phyloP scores from a whole-genome alignment of 371 early-diverging fungal species.

The Apophysomyces ossiformis region DNA sequence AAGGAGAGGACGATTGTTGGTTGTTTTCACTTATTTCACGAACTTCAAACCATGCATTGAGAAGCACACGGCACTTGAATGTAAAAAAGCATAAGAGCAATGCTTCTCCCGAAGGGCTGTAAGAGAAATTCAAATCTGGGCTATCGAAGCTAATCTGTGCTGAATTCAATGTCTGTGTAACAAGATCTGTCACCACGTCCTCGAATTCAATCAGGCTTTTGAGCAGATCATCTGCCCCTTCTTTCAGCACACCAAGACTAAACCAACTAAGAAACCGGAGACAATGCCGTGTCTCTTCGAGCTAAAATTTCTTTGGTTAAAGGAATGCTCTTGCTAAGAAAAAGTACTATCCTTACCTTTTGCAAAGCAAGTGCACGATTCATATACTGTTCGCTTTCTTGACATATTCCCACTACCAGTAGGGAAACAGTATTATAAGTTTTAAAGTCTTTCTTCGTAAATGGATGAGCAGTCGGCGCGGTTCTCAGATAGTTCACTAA shows the following conservation, averaged over 20 bases:
- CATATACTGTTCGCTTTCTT: constrained; percentile 33
- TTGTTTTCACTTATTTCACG: not conserved
- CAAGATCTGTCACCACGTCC: constrained; percentile 38
- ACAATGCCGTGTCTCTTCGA: constrained; percentile 47
- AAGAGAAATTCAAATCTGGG: constrained; percentile 46
- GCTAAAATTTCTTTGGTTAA: constrained; percentile 23
- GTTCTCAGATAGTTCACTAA: constrained; percentile 40
- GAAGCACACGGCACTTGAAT: constrained; percentile 44
- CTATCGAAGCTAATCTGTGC: constrained; percentile 43
- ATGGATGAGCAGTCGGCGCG: constrained; percentile 40
- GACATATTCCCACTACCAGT: constrained; percentile 41
- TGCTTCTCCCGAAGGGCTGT: constrained; percentile 47
- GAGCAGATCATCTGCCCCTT: constrained; percentile 26
- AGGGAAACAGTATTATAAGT: constrained; percentile 40
- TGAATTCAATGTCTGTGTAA: constrained; percentile 46
- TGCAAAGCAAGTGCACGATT: constrained; percentile 35
- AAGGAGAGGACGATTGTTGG: constrained; percentile 10
- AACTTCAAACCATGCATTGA: constrained; percentile 25
- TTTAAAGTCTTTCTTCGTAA: constrained; percentile 57
- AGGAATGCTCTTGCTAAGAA: not conserved
- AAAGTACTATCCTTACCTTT: constrained; percentile 31
- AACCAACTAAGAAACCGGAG: constrained; percentile 58
- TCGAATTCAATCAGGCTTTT: constrained; percentile 40
- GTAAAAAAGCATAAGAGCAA: constrained; percentile 43
- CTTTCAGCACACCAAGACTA: constrained; percentile 34